Percentiles rank a stretch among this genome's conserved stretches.
Conservation (phyloP, 169 alveolate genomes). For the Cryptosporidium parvum region DNA sequence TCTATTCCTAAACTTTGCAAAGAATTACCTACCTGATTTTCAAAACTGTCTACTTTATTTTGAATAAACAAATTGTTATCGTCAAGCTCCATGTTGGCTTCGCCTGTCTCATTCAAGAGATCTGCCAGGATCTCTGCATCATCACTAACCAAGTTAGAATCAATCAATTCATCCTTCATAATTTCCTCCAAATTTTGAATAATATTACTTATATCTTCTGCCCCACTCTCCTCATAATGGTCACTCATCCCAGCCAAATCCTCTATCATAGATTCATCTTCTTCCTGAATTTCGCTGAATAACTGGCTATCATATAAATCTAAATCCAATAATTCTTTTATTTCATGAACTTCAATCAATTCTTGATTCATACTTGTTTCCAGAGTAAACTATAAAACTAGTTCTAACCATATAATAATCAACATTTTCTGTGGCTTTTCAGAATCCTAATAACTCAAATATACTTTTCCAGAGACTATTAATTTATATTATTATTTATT, state of each 20-base stretch:
- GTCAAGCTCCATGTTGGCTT: not conserved
- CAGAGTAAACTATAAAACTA: not conserved
- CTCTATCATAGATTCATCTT: not conserved
- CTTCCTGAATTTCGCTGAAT: not conserved
- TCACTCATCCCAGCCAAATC: not conserved
- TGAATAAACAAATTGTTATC: not conserved
- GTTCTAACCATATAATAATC: no score
- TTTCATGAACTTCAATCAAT: not conserved
- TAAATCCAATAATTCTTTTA: not conserved
- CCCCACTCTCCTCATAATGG: not conserved
- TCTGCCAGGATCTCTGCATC: not conserved
- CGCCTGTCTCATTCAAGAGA: not conserved
- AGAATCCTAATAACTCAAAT: not conserved
- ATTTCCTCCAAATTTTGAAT: slow-evolving; percentile 3
- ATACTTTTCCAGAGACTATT: not conserved
- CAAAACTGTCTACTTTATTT: not conserved
- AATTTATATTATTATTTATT: not conserved
- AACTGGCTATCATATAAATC: not conserved
- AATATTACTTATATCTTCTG: not conserved
- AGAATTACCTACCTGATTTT: not conserved
- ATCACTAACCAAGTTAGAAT: not conserved
- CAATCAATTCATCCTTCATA: not conserved
- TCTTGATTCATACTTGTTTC: not conserved
- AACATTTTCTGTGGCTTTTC: not conserved
- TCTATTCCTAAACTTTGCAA: slow-evolving; percentile 26